Evolutionary conservation across 495 filamentous ascomycete species (phyloP).

Genomic region (Umbilicaria muhlenbergii): DNA sequence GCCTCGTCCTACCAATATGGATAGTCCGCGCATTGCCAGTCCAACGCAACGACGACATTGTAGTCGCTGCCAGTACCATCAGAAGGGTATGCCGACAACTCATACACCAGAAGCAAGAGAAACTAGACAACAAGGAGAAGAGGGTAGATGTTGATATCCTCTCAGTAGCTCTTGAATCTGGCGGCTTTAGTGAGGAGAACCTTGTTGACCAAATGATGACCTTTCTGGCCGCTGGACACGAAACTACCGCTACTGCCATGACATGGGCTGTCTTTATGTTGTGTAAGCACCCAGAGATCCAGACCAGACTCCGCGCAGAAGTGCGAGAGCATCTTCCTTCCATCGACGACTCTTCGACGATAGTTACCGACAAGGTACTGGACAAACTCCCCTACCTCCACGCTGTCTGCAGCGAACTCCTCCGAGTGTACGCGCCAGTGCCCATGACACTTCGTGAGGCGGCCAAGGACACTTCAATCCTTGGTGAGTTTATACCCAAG

Average conservation of each 20-base stretch:
- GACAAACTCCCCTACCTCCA: constrained; percentile 43
- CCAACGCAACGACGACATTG: constrained; percentile 46
- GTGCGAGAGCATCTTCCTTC: constrained; percentile 47
- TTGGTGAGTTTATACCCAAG: constrained; percentile 36
- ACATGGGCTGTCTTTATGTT: constrained; percentile 45
- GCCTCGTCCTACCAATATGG: constrained; percentile 22
- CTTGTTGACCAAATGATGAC: constrained; percentile 91
- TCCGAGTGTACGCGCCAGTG: constrained; percentile 42
- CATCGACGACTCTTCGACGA: constrained; percentile 22
- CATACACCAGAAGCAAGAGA: constrained; percentile 50
- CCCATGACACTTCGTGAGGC: constrained; percentile 48
- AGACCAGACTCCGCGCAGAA: constrained; percentile 42
- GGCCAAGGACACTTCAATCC: constrained; percentile 45
- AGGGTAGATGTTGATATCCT: constrained; percentile 56
- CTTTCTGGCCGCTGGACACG: constrained; percentile 84
- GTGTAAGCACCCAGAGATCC: constrained; percentile 39
- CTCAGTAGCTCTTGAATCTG: constrained; percentile 63
- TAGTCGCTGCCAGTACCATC: constrained; percentile 37
- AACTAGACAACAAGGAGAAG: constrained; percentile 33
- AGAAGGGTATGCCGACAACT: constrained; percentile 46
- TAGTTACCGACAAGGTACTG: constrained; percentile 34
- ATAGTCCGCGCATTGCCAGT: constrained; percentile 39
- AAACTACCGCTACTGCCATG: constrained; percentile 49
- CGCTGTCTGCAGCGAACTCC: constrained; percentile 45
- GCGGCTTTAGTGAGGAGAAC: constrained; percentile 62